Evolutionary conservation across 768 basidiomycete species (phyloP), one percentile per base, ranked within the genome.

Genomic region (Lentinula detonsa): DNA sequence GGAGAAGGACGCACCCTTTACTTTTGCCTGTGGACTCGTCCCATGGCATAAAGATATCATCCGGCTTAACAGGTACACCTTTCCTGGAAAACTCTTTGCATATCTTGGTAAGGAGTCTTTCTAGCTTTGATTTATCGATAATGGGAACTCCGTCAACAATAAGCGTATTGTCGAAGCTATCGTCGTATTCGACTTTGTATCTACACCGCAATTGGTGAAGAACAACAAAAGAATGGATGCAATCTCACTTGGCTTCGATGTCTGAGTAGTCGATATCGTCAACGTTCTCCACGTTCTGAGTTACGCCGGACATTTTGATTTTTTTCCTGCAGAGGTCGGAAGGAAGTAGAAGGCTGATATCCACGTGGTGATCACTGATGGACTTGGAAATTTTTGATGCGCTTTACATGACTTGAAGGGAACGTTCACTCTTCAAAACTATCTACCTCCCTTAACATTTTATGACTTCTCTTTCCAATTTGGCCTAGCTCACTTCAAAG

Each of bases 101-200:
- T 35, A 98, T 81, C 71, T 90, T 92, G 39, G 86, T 75, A 18
- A 97, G 69, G 16, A 99, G 83, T 74, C 83, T 91, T 52, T 93
- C 91, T 40, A 87, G 81, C 74, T 94, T 95, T 57, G 85, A 83
- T 67, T 85, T 86, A 70, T 97, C 94, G 71, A 98, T 92, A 62
- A 93, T 72, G 9, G 95, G 97, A 21, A 95, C 81, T 54, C 94
- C 93, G 72, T 98, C 97, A 61, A 98, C 86, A 57, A 98, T 90
- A 57, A 99, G 74, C 60, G 93, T 85, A 70, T 91, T 92, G 78
- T 98, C 97, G 68, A 98, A 84, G 43, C 91, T 83, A 65, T 93
- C 88, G 66, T 93, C 90, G 64, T 86, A 85, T 61, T 91, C 78
- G 67, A 95, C 87, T 65, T 87, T 81, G 76, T 94, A 96, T 79